Percentiles rank a stretch among this genome's conserved stretches.
Evolutionary conservation across 352 stramenopile genomes (phyloP).

Genomic region (Phytopythium chamaehyphon): DNA sequence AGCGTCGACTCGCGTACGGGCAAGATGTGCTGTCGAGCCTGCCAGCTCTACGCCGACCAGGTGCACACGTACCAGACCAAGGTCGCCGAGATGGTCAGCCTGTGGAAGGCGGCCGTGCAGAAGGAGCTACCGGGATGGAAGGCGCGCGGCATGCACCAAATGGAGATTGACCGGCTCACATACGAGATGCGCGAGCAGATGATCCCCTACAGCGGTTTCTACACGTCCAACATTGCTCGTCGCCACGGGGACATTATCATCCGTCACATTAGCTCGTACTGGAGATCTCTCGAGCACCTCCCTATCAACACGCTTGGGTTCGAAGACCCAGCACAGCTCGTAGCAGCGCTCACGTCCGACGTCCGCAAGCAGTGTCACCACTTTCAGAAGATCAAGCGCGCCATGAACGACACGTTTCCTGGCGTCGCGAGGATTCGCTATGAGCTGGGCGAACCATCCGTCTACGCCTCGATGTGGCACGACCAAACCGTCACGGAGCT

Average conservation of each 20-base stretch:
- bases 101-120: conserved; percentile 37
- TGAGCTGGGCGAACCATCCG: conserved; percentile 23
- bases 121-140: conserved; percentile 35
- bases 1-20: conserved; percentile 23
- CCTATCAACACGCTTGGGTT: conserved; percentile 45
- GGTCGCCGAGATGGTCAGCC: conserved; percentile 34
- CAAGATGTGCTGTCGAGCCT: conserved; percentile 28
- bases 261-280: conserved; percentile 49
- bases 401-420: conserved; percentile 40
- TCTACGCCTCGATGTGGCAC: conserved; percentile 36
- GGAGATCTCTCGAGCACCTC: conserved; percentile 31
- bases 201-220: conserved; percentile 53
- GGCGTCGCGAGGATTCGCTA: conserved; percentile 36
- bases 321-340: conserved; percentile 34
- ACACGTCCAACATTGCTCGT: conserved; percentile 48
- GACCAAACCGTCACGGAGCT: conserved; percentile 38
- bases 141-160: conserved; percentile 46
- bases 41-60: conserved; percentile 40
- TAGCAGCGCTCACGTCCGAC: conserved; percentile 40
- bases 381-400: conserved; percentile 46
- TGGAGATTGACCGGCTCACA: conserved; percentile 52
- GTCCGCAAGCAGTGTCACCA: conserved; percentile 53
- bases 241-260: conserved; percentile 58
- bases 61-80: conserved; percentile 41
- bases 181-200: conserved; percentile 58